These are phyloP conservation scores for Nemania serpens DNA, from an alignment of 2,329 filamentous ascomycete species.

Conservation along the genomic window DNA sequence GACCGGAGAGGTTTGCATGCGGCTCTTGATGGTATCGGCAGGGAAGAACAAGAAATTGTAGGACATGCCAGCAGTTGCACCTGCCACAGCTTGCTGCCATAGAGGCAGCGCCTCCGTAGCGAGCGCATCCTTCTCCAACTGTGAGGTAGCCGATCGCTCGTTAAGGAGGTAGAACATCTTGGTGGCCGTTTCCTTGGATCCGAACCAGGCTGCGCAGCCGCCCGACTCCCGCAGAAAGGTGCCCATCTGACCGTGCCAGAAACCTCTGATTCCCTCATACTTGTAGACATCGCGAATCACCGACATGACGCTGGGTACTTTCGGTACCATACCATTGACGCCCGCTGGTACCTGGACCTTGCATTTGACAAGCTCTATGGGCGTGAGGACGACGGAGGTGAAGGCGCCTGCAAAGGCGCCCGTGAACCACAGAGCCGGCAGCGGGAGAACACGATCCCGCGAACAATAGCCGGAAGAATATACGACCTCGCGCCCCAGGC, in stretches of 20 bases:
- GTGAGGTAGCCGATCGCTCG: constrained; percentile 46
- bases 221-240: constrained; percentile 94
- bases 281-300: constrained; percentile 81
- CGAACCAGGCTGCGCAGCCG: constrained; percentile 94
- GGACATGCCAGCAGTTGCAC: constrained; percentile 84
- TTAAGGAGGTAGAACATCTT: constrained; percentile 69
- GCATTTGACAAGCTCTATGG: constrained; percentile 97
- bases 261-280: constrained; percentile 80
- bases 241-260: constrained; percentile 94
- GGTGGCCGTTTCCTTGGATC: constrained; percentile 80
- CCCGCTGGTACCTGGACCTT: constrained; percentile 82
- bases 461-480: constrained; percentile 57
- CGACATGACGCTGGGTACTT: constrained; percentile 64
- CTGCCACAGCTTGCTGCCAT: constrained; percentile 85
- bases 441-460: constrained; percentile 65
- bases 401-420: constrained; percentile 87
- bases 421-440: constrained; percentile 76
- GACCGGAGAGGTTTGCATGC: constrained; percentile 89
- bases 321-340: constrained; percentile 47
- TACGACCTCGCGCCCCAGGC: constrained; percentile 69
- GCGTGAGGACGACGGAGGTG: constrained; percentile 88
- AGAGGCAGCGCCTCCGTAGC: constrained; percentile 67
- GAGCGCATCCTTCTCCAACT: constrained; percentile 48
- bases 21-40: constrained; percentile 94
- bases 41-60: constrained; percentile 99